phyloP scores from a whole-genome alignment of 2,329 filamentous ascomycete genomes.

The Colletotrichum kahawae region DNA sequence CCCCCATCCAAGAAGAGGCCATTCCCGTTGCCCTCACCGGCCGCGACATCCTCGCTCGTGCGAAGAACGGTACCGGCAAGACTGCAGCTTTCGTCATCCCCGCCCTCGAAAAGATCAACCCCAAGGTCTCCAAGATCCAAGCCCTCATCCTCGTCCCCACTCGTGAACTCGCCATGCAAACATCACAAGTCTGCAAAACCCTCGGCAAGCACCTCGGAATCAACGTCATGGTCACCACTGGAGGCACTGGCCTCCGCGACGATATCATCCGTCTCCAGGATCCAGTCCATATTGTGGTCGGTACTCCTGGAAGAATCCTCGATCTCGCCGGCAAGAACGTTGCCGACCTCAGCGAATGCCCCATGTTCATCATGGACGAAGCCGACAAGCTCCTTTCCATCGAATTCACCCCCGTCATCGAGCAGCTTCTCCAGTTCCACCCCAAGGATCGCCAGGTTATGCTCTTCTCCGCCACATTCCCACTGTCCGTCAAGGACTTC shows the following conservation, averaged over 20 bases:
- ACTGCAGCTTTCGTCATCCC: constrained; percentile 98
- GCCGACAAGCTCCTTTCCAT: constrained; percentile 96
- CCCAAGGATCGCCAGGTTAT: constrained; percentile 98
- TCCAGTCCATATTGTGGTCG: constrained; percentile 95
- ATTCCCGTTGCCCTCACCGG: constrained; percentile 96
- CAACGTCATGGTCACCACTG: constrained; percentile 99
- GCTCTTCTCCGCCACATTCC: constrained; percentile 98
- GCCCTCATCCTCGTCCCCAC: constrained; percentile 96
- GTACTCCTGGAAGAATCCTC: constrained; percentile 93
- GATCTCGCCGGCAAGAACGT: constrained; percentile 97
- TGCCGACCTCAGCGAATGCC: constrained; percentile 92
- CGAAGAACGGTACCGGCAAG: constrained; percentile 98
- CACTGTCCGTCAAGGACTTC: constrained; percentile 95
- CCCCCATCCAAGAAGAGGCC: constrained; percentile 98
- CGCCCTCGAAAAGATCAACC: constrained; percentile 92
- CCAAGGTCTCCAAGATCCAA: constrained; percentile 95
- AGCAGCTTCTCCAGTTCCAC: constrained; percentile 93
- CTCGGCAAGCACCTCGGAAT: constrained; percentile 95
- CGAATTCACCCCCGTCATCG: constrained; percentile 97
- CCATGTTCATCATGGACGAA: constrained; percentile 99
- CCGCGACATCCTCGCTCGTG: constrained; percentile 91
- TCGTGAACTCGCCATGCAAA: constrained; percentile 95
- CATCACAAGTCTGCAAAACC: constrained; percentile 98
- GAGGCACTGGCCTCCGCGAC: constrained; percentile 92
- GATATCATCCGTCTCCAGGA: constrained; percentile 96